These are phyloP conservation scores for Clonostachys sp. DNA, from an alignment of 2,329 filamentous ascomycete species.

Conservation along the genomic window DNA sequence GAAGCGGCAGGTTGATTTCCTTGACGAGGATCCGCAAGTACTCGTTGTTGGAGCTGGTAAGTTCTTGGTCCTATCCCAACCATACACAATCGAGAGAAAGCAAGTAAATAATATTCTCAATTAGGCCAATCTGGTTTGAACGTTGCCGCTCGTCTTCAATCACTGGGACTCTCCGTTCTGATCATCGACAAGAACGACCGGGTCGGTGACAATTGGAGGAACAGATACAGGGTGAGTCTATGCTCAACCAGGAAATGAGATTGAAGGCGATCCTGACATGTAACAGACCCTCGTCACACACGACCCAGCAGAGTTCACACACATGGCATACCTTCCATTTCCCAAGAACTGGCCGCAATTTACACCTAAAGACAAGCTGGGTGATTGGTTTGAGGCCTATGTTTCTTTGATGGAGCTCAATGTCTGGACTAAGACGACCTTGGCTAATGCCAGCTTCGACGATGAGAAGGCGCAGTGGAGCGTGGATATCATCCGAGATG, in stretches of 20 bases:
- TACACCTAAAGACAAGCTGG: slow-evolving; percentile 64
- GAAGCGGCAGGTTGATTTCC: slow-evolving; percentile 9
- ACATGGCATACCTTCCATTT: slow-evolving; percentile 57
- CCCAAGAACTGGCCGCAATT: slow-evolving; percentile 60
- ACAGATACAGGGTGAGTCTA: slow-evolving; percentile 36
- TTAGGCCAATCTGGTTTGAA: slow-evolving; percentile 27
- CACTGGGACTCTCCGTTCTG: slow-evolving; percentile 34
- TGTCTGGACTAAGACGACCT: slow-evolving; percentile 44
- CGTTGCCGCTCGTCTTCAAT: slow-evolving; percentile 38
- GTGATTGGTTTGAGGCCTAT: slow-evolving; percentile 60
- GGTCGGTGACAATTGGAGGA: slow-evolving; percentile 53
- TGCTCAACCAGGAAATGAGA: no score
- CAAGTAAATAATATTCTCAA: background rate
- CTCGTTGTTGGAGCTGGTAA: slow-evolving; percentile 25
- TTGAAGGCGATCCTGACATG: background rate
- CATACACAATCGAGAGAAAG: background rate
- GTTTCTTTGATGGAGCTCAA: slow-evolving; percentile 59
- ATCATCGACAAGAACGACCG: slow-evolving; percentile 35
- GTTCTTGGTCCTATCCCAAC: background rate
- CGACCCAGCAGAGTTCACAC: slow-evolving; percentile 55
- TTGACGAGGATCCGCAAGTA: slow-evolving; percentile 25
- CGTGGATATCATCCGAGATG: slow-evolving; percentile 44
- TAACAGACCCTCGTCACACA: slow-evolving; percentile 50
- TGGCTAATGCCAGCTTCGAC: slow-evolving; percentile 37
- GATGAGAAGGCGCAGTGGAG: slow-evolving; percentile 48